A percentile compares a stretch with the other conserved stretches of the same genome.
These are phyloP conservation scores for Dryadomyces quercivorus DNA, from an alignment of 2,329 filamentous ascomycete species.

Conservation along the genomic window DNA sequence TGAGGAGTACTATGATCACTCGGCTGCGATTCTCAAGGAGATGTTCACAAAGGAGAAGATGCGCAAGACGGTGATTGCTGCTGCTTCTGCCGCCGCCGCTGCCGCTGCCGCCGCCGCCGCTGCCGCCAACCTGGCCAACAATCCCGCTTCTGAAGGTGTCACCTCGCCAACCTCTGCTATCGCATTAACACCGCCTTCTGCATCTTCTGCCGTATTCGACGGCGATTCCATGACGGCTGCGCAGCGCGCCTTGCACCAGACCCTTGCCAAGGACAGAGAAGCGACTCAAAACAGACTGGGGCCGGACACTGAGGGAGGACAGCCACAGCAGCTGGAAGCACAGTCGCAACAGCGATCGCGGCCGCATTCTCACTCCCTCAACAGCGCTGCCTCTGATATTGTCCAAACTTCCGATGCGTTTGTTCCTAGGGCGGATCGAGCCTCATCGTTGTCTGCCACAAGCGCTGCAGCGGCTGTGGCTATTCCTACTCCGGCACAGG, in stretches of 20 bases:
- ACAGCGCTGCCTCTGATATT: neutral
- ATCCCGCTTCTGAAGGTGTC: slow-evolving; percentile 17
- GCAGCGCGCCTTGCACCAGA: slow-evolving; percentile 8
- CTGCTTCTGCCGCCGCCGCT: slow-evolving; percentile 10
- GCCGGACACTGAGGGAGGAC: neutral
- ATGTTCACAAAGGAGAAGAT: slow-evolving; percentile 76
- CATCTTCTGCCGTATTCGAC: slow-evolving; percentile 2
- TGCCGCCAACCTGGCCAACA: slow-evolving; percentile 3
- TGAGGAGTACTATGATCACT: slow-evolving; percentile 93
- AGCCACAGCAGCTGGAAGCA: neutral
- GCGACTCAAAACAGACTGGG: neutral
- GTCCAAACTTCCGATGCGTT: neutral
- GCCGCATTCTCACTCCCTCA: neutral
- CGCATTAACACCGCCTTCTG: slow-evolving; percentile 15
- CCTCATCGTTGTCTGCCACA: neutral
- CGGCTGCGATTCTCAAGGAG: slow-evolving; percentile 71
- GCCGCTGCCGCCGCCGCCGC: slow-evolving; percentile 1
- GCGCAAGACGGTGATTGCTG: slow-evolving; percentile 25
- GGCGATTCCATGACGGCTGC: slow-evolving; percentile 10
- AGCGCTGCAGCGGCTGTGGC: neutral
- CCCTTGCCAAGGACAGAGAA: slow-evolving; percentile 17
- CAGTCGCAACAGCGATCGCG: neutral
- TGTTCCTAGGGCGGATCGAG: neutral
- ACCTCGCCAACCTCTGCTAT: neutral
- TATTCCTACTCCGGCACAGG: neutral